Base-by-base conservation (phyloP, 2,329 filamentous ascomycete species). In the Acrocalymma vagum region DNA sequence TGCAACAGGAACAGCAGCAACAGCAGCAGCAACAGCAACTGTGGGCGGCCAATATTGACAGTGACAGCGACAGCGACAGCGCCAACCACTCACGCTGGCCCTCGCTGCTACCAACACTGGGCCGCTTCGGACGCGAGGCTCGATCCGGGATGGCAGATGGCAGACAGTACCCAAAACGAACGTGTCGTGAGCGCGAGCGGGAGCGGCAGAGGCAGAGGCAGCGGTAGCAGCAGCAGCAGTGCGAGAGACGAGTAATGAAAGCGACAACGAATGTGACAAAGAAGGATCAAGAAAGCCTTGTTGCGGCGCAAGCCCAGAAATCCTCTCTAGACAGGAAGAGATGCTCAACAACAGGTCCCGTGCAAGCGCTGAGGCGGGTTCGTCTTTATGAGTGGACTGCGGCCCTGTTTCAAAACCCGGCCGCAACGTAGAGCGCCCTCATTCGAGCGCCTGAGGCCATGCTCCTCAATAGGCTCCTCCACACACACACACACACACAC, bases 341-440 rank as follows among this genome's bases (percentile, higher is more conserved):
- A 31, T 25, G 44, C 38, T 26, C 27, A 23, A 43, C 34, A 34
- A 37, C 38, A 41, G 16, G 38, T 38, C 35, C 39, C 42, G 42
- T 49, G 37, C 61, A 67, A 62, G 60, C 64, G 63, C 63, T 62
- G 60, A 55, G 51, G 48, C 38, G 49, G n/a, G 39, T 32, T 38
- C 42, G 38, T 51, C 47, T 55, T 55, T 57, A 55, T 59, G 48
- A 55, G 43, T 55, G 50, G 53, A 44, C 43, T 54, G 37, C 37
- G 45, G 46, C 45, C 44, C 39, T 50, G 62, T 64, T 65, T 66
- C 62, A 59, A 54, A 42, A 55, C 45, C 45, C 50, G 42, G 53
- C 42, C 38, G 51, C 55, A 45, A 57, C 53, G 56, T 60, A 56
- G 39, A 42, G 41, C 27, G 32, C 30, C 37, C 43, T 53, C 44